A percentile compares a stretch with the other conserved stretches of the same genome.
Evolutionary conservation across 2,329 filamentous ascomycete genomes (phyloP).

Genomic region (Verticillium alfalfae): DNA sequence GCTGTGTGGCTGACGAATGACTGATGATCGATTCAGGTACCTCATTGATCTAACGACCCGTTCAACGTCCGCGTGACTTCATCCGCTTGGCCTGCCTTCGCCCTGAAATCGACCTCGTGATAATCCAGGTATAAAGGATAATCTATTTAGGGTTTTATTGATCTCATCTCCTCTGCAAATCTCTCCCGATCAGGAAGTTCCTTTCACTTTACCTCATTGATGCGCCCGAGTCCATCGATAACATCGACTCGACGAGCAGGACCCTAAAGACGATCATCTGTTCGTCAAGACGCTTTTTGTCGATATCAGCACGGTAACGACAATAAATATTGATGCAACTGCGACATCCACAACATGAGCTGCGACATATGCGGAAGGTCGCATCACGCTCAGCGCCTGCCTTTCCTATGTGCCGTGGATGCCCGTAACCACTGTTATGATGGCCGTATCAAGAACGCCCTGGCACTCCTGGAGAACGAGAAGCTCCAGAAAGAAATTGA

Average conservation of each 20-base stretch:
- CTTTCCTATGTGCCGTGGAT: conserved; percentile 66
- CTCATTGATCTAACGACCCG: not conserved
- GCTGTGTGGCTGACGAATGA: not conserved
- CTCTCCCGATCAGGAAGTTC: not conserved
- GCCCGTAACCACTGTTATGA: conserved; percentile 65
- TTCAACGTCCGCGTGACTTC: not conserved
- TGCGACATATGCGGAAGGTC: conserved; percentile 62
- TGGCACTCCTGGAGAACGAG: conserved; percentile 59
- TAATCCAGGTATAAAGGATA: not conserved
- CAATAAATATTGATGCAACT: not conserved
- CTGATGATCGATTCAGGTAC: not conserved
- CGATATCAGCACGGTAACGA: not conserved
- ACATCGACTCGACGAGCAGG: not conserved
- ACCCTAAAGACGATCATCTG: not conserved
- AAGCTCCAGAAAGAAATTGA: conserved; percentile 44
- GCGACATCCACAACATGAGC: conserved; percentile 43
- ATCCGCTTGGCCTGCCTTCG: not conserved
- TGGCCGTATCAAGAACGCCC: conserved; percentile 54
- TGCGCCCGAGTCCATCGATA: not conserved
- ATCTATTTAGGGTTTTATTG: not conserved
- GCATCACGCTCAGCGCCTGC: conserved; percentile 49
- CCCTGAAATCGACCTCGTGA: not conserved
- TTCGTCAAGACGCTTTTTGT: not conserved
- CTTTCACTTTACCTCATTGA: not conserved
- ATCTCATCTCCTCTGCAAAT: not conserved